Conservation (phyloP, 2,329 filamentous ascomycete genomes). For the Pseudogymnoascus sp. region DNA sequence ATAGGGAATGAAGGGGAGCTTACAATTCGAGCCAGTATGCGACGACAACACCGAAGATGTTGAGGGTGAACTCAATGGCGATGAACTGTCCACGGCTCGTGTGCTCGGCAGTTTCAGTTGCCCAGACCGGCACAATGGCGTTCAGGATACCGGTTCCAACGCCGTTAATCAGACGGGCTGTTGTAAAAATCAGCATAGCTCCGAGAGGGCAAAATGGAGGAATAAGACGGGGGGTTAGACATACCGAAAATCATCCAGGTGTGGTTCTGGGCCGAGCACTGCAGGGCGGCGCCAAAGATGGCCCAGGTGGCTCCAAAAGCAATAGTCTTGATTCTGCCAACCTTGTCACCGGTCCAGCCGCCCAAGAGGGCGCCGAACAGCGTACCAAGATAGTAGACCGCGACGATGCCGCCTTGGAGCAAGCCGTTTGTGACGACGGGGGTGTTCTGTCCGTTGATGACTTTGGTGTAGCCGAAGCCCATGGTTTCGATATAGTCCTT, state of each 20-base stretch:
- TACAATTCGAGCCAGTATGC: constrained; percentile 37
- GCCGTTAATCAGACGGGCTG: constrained; percentile 51
- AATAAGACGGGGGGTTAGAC: constrained; percentile 18
- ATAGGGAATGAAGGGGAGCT: constrained; percentile 12
- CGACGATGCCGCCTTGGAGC: constrained; percentile 56
- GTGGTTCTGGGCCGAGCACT: constrained; percentile 57
- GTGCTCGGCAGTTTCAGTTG: constrained; percentile 60
- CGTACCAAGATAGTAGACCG: constrained; percentile 49
- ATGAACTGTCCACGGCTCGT: constrained; percentile 62
- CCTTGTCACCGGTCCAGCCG: constrained; percentile 55
- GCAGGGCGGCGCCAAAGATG: constrained; percentile 53
- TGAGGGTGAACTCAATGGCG: constrained; percentile 64
- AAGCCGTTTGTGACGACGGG: constrained; percentile 52
- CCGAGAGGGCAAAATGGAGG: background rate
- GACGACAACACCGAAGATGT: constrained; percentile 49
- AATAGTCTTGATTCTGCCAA: constrained; percentile 57
- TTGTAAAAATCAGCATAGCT: constrained; percentile 10
- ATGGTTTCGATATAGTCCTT: constrained; percentile 57
- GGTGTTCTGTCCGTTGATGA: constrained; percentile 39
- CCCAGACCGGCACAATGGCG: constrained; percentile 63
- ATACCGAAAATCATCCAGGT: constrained; percentile 62
- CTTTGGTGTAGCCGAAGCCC: constrained; percentile 48
- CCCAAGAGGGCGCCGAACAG: constrained; percentile 55
- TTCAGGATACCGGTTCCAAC: constrained; percentile 64
- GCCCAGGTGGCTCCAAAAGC: constrained; percentile 50